phyloP scores from a whole-genome alignment of 176 grass and related monocot genomes.

The Rhynchospora pubera region DNA sequence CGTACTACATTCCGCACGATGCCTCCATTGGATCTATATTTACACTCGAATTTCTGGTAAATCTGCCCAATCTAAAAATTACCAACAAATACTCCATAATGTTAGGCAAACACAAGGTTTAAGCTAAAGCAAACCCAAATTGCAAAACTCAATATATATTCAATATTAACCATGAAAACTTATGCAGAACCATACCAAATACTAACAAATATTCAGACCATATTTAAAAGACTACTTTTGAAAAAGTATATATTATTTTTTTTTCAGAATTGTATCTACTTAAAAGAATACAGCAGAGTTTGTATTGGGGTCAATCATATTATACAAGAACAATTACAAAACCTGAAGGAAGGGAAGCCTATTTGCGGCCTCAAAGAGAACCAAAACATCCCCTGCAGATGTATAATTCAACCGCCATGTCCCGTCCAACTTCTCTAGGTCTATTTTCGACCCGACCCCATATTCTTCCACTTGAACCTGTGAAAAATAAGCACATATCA shows the following conservation, averaged over 20 bases:
- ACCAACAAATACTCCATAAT: background rate
- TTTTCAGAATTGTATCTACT: background rate
- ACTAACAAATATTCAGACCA: background rate
- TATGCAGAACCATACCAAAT: background rate
- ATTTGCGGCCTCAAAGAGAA: slow-evolving; percentile 78
- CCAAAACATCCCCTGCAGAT: slow-evolving; percentile 67
- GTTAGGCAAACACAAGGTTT: too few relatives aligned
- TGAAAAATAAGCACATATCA: slow-evolving; percentile 16
- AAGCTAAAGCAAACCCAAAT: background rate
- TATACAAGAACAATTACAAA: background rate
- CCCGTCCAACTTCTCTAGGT: slow-evolving; percentile 65
- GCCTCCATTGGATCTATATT: slow-evolving; percentile 48
- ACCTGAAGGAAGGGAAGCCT: slow-evolving; percentile 75
- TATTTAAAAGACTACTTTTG: background rate
- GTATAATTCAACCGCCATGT: slow-evolving; percentile 94
- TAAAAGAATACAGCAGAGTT: too few relatives aligned
- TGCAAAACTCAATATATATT: background rate
- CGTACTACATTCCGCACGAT: slow-evolving; percentile 78
- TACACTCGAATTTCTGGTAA: slow-evolving; percentile 97
- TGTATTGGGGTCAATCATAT: too few relatives aligned
- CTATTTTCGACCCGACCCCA: slow-evolving; percentile 38
- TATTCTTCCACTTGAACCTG: slow-evolving; percentile 80
- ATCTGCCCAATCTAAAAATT: slow-evolving; percentile 72
- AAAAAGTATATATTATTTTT: background rate
- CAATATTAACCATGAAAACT: background rate